phyloP scores from a whole-genome alignment of 1,284 basidiomycete species.

The Amylostereum areolatum region DNA sequence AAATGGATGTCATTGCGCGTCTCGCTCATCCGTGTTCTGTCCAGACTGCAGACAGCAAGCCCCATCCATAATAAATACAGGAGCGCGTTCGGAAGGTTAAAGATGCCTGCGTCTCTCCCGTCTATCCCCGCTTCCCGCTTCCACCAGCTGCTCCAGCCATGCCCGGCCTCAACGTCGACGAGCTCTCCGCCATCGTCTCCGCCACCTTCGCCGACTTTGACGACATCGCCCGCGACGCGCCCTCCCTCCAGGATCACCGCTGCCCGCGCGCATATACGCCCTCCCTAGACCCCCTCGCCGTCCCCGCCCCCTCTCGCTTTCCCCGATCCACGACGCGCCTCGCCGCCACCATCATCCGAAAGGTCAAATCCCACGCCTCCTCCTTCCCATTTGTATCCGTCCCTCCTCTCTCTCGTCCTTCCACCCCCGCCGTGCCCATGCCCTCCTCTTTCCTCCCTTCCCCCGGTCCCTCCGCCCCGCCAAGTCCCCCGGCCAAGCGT shows the following conservation, averaged over 20 bases:
- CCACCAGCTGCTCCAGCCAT: background rate
- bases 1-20: too few relatives aligned
- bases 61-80: too few relatives aligned
- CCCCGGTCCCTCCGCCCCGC: too few relatives aligned
- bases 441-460: background rate
- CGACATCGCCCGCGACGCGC: background rate
- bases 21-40: too few relatives aligned
- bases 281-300: background rate
- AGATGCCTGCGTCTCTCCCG: background rate
- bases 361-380: conserved; percentile 5
- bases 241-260: background rate
- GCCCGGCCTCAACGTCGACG: conserved; percentile 2
- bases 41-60: too few relatives aligned
- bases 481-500: background rate
- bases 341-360: conserved; percentile 3
- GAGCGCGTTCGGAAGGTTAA: background rate
- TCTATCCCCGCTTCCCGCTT: background rate
- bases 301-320: background rate
- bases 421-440: background rate
- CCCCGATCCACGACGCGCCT: conserved; percentile 1
- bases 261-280: background rate
- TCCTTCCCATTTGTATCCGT: background rate
- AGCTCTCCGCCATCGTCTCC: conserved; percentile 5
- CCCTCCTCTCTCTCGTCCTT: background rate
- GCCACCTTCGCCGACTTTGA: conserved; percentile 3